Base-by-base conservation (phyloP, 441 rosid genomes). In the Adansonia rubrostipa region DNA sequence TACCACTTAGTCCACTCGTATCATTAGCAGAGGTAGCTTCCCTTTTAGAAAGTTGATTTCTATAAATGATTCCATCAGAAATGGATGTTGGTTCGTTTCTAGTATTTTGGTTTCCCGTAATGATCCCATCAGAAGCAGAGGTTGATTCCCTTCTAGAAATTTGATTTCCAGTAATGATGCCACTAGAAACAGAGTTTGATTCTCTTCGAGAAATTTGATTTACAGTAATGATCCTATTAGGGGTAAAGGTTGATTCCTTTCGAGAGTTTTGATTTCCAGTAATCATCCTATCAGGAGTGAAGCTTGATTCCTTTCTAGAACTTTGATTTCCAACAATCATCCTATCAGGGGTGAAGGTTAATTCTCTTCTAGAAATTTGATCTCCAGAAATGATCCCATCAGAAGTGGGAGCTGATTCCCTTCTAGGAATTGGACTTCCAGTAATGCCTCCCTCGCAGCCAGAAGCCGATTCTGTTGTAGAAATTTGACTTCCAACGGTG, bases 261-360 rank as follows among this genome's bases (percentile, higher is more conserved):
- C 50, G 65, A 50, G 72, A 65, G 40, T 6, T 65, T 53, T 33
- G 54, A 20, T 63, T 66, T 54, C 9, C 17, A 8, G 50, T 17
- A 56, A 20, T 54, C 9, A 44, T 40, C 73, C 73, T 51, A 65
- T 54, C 42, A 44, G 64, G 40, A 10, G 22, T 44, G 17, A 47
- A 42, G 57, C 58, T 69, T 28, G 70, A 69, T 58, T 68, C 74
- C 40, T 72, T 77, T 70, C 48, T n/a, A 42, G 54, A 66, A 67
- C 3, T 42, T 44, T 67, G 74, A 77, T n/a, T 68, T 20, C 65
- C 68, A 77, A 45, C 36, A 57, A 22, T 20, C 15, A 42, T 77
- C 48, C 61, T 36, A 64, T 65, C 24, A 17, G 33, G 7, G 33
- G 78, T 53, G 70, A 19, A 13, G 14, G 61, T 64, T 66, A 24